Evolutionary conservation across 768 basidiomycete genomes (phyloP).

Genomic region (Amyloporia xantha): DNA sequence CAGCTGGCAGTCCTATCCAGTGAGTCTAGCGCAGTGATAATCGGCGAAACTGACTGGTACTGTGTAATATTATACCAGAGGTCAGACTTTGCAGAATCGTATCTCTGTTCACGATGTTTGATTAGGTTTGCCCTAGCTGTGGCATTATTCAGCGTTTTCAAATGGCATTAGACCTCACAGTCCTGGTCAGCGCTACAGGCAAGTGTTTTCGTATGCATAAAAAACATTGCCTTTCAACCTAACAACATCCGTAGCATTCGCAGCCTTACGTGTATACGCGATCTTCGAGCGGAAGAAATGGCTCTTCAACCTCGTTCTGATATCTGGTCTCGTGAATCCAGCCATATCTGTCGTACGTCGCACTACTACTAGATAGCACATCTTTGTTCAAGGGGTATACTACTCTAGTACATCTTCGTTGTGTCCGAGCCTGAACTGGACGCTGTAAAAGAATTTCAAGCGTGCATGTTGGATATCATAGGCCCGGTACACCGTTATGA

Average conservation of each 20-base stretch:
- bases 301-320: neutral
- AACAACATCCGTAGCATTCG: too few relatives aligned
- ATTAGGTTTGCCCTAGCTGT: neutral
- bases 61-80: neutral
- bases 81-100: neutral
- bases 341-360: neutral
- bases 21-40: too few relatives aligned
- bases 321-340: neutral
- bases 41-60: neutral
- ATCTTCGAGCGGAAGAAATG: neutral
- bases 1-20: neutral
- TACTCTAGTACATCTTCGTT: neutral
- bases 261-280: neutral
- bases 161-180: neutral
- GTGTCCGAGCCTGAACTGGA: neutral
- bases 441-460: neutral
- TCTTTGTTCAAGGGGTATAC: neutral
- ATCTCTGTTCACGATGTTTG: neutral
- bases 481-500: neutral
- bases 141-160: neutral
- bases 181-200: neutral
- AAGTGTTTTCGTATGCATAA: neutral
- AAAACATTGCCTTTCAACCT: too few relatives aligned
- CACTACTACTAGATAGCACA: neutral
- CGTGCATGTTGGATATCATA: neutral